Evolutionary conservation across 345 rosid species (phyloP).

Genomic region (Lepidium didymum): DNA sequence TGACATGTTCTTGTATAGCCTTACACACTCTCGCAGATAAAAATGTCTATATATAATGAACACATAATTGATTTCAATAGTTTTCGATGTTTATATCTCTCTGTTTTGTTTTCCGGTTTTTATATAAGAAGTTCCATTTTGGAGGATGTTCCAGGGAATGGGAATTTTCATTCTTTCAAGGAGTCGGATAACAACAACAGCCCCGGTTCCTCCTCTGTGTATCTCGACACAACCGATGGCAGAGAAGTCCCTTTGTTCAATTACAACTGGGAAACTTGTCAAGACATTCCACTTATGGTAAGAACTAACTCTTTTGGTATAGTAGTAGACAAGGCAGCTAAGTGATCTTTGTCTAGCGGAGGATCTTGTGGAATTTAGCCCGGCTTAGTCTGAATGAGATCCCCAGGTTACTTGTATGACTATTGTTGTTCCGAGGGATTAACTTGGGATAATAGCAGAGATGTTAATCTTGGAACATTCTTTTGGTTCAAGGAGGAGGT

Average conservation of each 20-base stretch:
- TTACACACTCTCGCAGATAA: neutral
- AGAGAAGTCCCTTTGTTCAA: conserved; percentile 19
- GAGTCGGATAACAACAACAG: conserved; percentile 5
- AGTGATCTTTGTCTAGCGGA: neutral
- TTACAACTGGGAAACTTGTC: conserved; percentile 25
- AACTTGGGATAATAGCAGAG: neutral
- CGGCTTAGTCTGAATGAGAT: neutral
- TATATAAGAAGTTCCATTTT: conserved; percentile 33
- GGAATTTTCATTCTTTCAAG: conserved; percentile 8
- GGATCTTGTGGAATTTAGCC: neutral
- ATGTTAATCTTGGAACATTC: conserved; percentile 13
- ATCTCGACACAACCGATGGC: conserved; percentile 7
- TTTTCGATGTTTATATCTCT: neutral
- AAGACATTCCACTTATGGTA: conserved; percentile 19
- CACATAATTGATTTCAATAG: neutral
- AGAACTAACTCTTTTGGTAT: neutral
- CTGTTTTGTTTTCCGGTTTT: conserved; percentile 23
- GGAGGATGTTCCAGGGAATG: conserved; percentile 34
- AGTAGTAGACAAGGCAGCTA: neutral
- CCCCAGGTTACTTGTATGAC: neutral
- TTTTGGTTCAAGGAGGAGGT: conserved; percentile 9
- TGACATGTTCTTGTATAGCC: conserved; percentile 69
- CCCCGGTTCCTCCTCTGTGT: conserved; percentile 1
- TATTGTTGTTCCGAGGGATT: neutral
- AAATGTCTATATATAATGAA: neutral